Percentiles rank a stretch among this genome's conserved stretches.
phyloP scores from a whole-genome alignment of 2,329 filamentous ascomycete species.

The Colletotrichum gloeosporioides region DNA sequence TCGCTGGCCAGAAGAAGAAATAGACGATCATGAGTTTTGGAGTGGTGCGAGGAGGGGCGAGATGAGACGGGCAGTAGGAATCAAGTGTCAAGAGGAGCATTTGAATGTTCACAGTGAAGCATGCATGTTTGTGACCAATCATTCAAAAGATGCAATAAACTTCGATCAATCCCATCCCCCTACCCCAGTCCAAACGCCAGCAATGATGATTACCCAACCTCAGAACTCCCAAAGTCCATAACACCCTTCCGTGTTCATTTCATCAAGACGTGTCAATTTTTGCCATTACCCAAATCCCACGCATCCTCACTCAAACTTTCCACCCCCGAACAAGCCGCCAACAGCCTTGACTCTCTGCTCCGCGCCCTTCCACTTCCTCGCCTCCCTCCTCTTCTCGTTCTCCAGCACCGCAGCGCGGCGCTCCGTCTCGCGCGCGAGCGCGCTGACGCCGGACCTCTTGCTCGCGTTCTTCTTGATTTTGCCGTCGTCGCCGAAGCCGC shows the following conservation, averaged over 20 bases:
- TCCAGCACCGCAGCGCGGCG: conserved; percentile 59
- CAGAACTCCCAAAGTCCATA: background rate
- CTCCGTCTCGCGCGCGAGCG: conserved; percentile 65
- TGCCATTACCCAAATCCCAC: background rate
- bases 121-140: background rate
- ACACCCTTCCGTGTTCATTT: background rate
- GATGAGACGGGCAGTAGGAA: conserved; percentile 24
- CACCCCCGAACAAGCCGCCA: conserved; percentile 62
- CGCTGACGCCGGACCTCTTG: conserved; percentile 66
- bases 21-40: background rate
- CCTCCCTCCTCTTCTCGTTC: conserved; percentile 62
- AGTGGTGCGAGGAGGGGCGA: conserved; percentile 22
- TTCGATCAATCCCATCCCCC: background rate
- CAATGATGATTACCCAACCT: background rate
- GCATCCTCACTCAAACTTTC: conserved; percentile 53
- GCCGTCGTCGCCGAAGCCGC: conserved; percentile 46
- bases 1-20: conserved; percentile 32
- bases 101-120: background rate
- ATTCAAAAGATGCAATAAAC: background rate
- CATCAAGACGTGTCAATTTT: background rate
- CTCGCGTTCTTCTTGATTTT: conserved; percentile 66
- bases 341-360: conserved; percentile 62
- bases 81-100: background rate
- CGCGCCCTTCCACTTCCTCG: conserved; percentile 62
- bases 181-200: background rate